Base-by-base conservation (phyloP, 1,284 basidiomycete genomes). In the Microbotryum saponariae region DNA sequence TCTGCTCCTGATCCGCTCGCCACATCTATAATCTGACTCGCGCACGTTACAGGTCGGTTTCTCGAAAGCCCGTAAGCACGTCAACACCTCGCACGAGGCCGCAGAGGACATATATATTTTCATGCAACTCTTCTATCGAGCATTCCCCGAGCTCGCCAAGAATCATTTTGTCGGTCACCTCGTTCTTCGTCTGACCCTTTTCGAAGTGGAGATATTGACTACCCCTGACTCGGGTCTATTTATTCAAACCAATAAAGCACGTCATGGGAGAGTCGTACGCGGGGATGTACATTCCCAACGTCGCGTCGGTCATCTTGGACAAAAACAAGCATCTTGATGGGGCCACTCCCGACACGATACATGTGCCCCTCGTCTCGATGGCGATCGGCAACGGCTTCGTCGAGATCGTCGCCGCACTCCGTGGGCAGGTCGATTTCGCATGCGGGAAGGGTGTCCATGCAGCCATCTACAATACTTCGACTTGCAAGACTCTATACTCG, bases 31-130 rank as follows among this genome's bases (percentile, higher is more conserved):
- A 68, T 62, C 58, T 61, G 70, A 54, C 61, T 72, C 46, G 70
- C 23, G 21, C 14, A 23, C 20, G 20, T 23, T 2, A 70, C 84
- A 87, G 62, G 91, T 93, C 33, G 92, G 92, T 52, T 94, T 83
- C 77, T 92, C 89, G 75, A 82, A 85, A 18, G 79, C 80, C 53
- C 82, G 84, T 27, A 82, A 85, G 60, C 82, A 79, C 4, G 87
- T 94, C 62, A 81, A 83, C 73, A 86, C 79, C 37, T 85, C 83
- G 62, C 85, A 85, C 18, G 82, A 82, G 49, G 86, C 86, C 5
- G 89, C 86, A n/a, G 80, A 83, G 73, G 91, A 96, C 68, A 89
- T 94, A 23, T 90, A 90, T 71, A 88, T 88, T 1, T 94, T 96
- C 82, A 79, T 94, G 55, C 69, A 70, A 33, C 66, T 75, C 60